Evolutionary conservation across 352 stramenopile genomes (phyloP).

Genomic region (Aphanomyces invadans): DNA sequence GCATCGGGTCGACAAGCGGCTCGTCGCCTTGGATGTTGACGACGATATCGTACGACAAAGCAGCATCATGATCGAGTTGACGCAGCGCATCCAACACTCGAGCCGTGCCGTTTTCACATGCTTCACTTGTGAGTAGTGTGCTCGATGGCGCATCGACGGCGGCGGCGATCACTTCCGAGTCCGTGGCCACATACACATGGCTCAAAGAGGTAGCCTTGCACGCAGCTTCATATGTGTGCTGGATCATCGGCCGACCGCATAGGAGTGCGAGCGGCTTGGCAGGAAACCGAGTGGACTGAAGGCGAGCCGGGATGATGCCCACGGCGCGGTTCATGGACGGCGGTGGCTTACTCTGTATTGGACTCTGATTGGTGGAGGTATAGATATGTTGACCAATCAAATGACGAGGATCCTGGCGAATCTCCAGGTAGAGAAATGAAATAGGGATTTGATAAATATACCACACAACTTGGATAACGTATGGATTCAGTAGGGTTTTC

Average conservation of each 20-base stretch:
- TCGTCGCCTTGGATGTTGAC: slow-evolving; percentile 84
- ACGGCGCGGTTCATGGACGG: slow-evolving; percentile 30
- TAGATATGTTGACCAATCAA: not conserved
- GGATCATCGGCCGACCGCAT: slow-evolving; percentile 75
- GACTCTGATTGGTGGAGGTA: not conserved
- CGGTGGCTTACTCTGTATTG: not conserved
- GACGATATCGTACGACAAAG: slow-evolving; percentile 50
- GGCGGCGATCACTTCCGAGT: slow-evolving; percentile 52
- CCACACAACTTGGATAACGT: too few species aligned
- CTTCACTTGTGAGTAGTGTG: slow-evolving; percentile 38
- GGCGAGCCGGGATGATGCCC: slow-evolving; percentile 65
- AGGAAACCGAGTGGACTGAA: slow-evolving; percentile 69
- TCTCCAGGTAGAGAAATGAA: not conserved
- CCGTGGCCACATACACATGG: slow-evolving; percentile 75
- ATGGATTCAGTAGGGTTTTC: not conserved
- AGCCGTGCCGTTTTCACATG: slow-evolving; percentile 62
- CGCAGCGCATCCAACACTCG: slow-evolving; percentile 57
- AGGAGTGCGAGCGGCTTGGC: slow-evolving; percentile 70
- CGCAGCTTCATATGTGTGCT: slow-evolving; percentile 69
- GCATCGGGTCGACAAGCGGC: slow-evolving; percentile 61
- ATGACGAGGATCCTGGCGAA: not conserved
- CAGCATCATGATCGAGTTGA: slow-evolving; percentile 29
- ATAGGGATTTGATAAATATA: not conserved
- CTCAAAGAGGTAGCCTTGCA: slow-evolving; percentile 38
- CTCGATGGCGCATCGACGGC: slow-evolving; percentile 25